A percentile compares a stretch with the other conserved stretches of the same genome.
phyloP scores from a whole-genome alignment of 2,329 filamentous ascomycete genomes.

The Gaeumannomyces sp. region DNA sequence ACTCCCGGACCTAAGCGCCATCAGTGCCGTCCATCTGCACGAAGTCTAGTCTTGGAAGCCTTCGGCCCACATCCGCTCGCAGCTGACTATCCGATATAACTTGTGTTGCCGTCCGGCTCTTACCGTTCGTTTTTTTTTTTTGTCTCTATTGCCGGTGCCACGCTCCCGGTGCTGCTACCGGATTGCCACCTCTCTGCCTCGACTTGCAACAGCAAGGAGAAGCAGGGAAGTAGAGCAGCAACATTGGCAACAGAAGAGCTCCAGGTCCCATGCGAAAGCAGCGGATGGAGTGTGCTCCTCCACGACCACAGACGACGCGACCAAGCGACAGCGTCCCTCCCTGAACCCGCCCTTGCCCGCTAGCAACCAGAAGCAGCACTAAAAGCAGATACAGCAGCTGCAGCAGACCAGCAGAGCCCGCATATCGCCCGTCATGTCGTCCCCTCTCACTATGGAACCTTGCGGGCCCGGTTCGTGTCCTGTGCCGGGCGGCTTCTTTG shows the following conservation, averaged over 20 bases:
- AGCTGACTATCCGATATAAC: not conserved
- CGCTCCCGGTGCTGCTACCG: not conserved
- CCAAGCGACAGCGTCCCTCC: not conserved
- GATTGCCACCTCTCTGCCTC: too few species aligned
- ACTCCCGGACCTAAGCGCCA: not conserved
- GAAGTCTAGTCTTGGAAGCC: not conserved
- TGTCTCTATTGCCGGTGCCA: not conserved
- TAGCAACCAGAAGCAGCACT: too few species aligned
- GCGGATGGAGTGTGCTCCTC: not conserved
- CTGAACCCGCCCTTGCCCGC: not conserved
- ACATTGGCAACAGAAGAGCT: too few species aligned
- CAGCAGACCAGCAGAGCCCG: not conserved
- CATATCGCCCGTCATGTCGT: not conserved
- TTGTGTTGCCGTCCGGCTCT: not conserved
- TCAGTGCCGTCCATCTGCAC: not conserved
- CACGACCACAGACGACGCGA: not conserved
- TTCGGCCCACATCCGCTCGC: not conserved
- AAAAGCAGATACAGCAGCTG: not conserved
- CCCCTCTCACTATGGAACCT: conserved; percentile 6
- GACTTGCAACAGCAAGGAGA: too few species aligned
- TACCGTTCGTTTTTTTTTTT: not conserved
- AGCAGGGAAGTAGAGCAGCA: too few species aligned
- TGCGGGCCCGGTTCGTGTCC: conserved; percentile 24
- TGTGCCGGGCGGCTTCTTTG: conserved; percentile 30
- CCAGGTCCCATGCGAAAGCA: not conserved